Base-by-base conservation (phyloP, 768 basidiomycete species). In the Heimioporus sp. region DNA sequence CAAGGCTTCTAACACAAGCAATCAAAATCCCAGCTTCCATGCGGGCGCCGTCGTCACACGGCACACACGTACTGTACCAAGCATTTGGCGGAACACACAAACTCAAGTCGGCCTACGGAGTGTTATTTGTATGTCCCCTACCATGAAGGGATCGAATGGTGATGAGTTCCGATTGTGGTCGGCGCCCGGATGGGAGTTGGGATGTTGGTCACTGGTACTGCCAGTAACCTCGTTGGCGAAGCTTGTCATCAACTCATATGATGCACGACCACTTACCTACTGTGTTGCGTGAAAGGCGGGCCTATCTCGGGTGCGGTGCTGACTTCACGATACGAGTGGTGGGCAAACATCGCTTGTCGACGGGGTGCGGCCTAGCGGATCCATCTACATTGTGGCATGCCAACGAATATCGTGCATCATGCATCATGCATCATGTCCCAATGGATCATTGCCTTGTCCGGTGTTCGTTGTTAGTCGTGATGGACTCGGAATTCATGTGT, bases 271-370 rank as follows among this genome's bases (percentile, higher is more conserved):
- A 2, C 39, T 38, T 28, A 31, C 20, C 15, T 16, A 43, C 16
- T 13, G 3, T 9, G n/a, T n/a, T n/a, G n/a, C n/a, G n/a, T 10
- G 15, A 19, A 46, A 77, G 82, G 81, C 5, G 76, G 78, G 0
- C 83, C 84, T 1, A 72, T 84, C 38, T 72, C 76, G 15, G 83
- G 84, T 1, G 78, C 79, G 0, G 61, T 85, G n/a, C 74, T 86
- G 5, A 75, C 80, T 0, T 54, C 70, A 12, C 59, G 72, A 9
- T 83, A 77, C 57, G 66, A 73, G 2, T 86, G 84, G 84, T 81
- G 77, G 79, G 69, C n/a, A 70, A 41, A 75, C 82, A 5, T 73
- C 76, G 3, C 47, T 83, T 7, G 84, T 81, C 55, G 66, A 73
- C 20, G 82, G 80, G 43, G 68, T 74, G 54, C 9, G 57, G 20